Conservation (phyloP, 805 yeast genomes). For the Ogataea allantospora region DNA sequence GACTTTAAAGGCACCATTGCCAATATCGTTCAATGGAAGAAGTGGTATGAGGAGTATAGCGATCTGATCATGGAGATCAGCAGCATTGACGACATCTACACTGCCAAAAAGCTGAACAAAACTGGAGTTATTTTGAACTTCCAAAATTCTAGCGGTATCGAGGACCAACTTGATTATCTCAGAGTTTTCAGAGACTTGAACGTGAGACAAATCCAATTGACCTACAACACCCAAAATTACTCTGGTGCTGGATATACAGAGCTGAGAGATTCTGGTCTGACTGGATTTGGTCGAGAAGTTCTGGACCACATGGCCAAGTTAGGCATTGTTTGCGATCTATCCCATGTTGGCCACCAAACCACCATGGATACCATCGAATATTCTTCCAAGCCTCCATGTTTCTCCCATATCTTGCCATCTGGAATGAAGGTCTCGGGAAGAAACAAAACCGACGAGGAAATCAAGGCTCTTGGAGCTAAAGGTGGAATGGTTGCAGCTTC, state of each 20-base stretch:
- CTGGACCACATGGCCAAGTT: conserved; percentile 47
- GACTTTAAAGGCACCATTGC: conserved; percentile 21
- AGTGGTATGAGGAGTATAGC: conserved; percentile 21
- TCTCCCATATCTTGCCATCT: conserved; percentile 21
- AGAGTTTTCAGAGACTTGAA: conserved; percentile 20
- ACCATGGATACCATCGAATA: conserved; percentile 39
- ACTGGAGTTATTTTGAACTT: conserved; percentile 22
- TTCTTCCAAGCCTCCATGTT: conserved; percentile 33
- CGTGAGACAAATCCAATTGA: conserved; percentile 21
- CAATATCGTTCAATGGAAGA: conserved; percentile 23
- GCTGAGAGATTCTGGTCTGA: conserved; percentile 35
- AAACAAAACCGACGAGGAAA: conserved; percentile 23
- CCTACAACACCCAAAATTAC: conserved; percentile 23
- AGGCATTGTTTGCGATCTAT: conserved; percentile 49
- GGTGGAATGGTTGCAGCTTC: conserved; percentile 25
- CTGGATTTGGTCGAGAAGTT: conserved; percentile 40
- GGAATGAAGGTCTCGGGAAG: conserved; percentile 20
- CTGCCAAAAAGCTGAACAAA: conserved; percentile 19
- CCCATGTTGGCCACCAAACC: conserved; percentile 47
- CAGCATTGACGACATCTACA: conserved; percentile 19
- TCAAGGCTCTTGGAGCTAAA: conserved; percentile 19
- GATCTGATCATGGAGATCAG: conserved; percentile 21
- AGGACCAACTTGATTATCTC: conserved; percentile 21
- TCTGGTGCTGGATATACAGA: conserved; percentile 25
- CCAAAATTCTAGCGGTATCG: conserved; percentile 22